phyloP scores from a whole-genome alignment of 2,329 filamentous ascomycete species.

The Erysiphe neolycopersici region DNA sequence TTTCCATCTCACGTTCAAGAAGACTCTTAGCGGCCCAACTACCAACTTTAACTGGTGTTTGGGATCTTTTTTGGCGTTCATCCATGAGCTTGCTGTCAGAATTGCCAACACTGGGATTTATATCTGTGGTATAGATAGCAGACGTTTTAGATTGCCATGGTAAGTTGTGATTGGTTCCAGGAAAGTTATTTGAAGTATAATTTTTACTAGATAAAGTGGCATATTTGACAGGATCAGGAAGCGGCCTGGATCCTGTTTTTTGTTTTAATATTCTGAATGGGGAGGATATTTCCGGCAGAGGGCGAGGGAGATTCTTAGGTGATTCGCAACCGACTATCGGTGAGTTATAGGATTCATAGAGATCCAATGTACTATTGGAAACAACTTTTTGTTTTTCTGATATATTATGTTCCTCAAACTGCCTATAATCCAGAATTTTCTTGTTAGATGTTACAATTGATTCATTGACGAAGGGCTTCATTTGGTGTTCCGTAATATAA shows the following conservation, averaged over 20 bases:
- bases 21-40: constrained; percentile 27
- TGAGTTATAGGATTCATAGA: neutral
- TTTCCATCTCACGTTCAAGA: constrained; percentile 32
- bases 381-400: constrained; percentile 19
- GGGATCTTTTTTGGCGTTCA: constrained; percentile 18
- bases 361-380: neutral
- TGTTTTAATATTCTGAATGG: constrained; percentile 8
- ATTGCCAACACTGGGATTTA: constrained; percentile 16
- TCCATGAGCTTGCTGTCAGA: constrained; percentile 25
- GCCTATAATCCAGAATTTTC: constrained; percentile 19
- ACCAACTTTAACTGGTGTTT: constrained; percentile 19
- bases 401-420: constrained; percentile 24
- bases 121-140: constrained; percentile 15
- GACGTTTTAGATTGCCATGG: constrained; percentile 13
- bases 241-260: constrained; percentile 15
- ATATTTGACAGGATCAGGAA: constrained; percentile 14
- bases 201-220: constrained; percentile 2
- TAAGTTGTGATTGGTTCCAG: constrained; percentile 21
- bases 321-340: neutral
- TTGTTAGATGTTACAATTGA: constrained; percentile 9
- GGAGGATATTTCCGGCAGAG: constrained; percentile 11
- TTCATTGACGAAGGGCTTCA: constrained; percentile 5
- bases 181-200: constrained; percentile 21
- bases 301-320: constrained; percentile 9
- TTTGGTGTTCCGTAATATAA: constrained; percentile 10